phyloP scores from a whole-genome alignment of 164 flowering plant species.

The Buxus sempervirens region DNA sequence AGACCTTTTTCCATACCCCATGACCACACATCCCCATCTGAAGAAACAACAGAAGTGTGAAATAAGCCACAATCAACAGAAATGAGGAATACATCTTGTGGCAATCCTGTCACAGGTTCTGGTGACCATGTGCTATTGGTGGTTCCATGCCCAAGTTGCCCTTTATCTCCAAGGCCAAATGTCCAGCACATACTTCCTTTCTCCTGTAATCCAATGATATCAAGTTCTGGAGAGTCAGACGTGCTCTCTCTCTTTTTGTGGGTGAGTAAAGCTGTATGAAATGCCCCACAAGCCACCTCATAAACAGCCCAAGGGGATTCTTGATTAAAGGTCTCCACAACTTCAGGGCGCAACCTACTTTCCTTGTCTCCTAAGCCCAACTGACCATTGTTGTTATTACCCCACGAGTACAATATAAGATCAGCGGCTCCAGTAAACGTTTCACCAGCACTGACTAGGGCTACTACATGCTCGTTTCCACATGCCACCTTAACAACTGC shows the following conservation, averaged over 20 bases:
- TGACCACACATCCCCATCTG: slow-evolving; percentile 80
- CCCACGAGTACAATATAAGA: slow-evolving; percentile 80
- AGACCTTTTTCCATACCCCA: slow-evolving; percentile 99
- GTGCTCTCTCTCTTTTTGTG: slow-evolving; percentile 37
- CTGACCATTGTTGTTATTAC: slow-evolving; percentile 75
- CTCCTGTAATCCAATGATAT: slow-evolving; percentile 8
- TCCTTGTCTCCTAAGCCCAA: slow-evolving; percentile 75
- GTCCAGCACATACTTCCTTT: slow-evolving; percentile 73
- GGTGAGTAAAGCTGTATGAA: slow-evolving; percentile 72
- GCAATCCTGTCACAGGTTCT: slow-evolving; percentile 55
- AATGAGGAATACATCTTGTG: slow-evolving; percentile 37
- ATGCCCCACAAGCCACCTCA: slow-evolving; percentile 84
- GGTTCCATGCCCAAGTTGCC: slow-evolving; percentile 92
- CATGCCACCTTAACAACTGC: slow-evolving; percentile 89
- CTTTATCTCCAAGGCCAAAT: slow-evolving; percentile 86
- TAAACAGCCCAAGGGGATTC: slow-evolving; percentile 51
- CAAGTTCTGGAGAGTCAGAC: background rate
- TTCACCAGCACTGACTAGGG: slow-evolving; percentile 71
- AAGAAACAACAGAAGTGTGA: slow-evolving; percentile 78
- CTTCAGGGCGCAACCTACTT: slow-evolving; percentile 46
- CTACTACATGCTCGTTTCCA: slow-evolving; percentile 89
- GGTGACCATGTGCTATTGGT: slow-evolving; percentile 47
- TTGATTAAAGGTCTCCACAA: slow-evolving; percentile 45
- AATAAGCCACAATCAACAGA: slow-evolving; percentile 88
- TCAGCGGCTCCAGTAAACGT: slow-evolving; percentile 48